Conservation (phyloP, 75 land plant species). For the Sequoia sempervirens region DNA sequence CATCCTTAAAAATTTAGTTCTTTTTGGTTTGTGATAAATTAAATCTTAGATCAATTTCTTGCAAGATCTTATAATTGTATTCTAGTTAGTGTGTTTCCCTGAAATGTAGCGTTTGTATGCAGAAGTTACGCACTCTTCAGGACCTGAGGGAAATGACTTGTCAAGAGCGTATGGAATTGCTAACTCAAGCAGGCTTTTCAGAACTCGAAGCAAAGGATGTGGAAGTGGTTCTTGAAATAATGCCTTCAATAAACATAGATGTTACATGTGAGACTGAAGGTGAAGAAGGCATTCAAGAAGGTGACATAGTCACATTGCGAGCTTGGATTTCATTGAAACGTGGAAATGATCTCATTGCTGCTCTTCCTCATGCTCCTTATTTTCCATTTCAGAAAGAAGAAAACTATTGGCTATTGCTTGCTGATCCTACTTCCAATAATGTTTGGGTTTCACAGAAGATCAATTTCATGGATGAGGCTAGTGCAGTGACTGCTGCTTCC, state of each 20-base stretch:
- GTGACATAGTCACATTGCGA: constrained; percentile 85
- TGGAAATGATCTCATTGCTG: constrained; percentile 68
- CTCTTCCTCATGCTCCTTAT: constrained; percentile 84
- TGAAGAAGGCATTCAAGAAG: constrained; percentile 95
- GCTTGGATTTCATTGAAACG: constrained; percentile 87
- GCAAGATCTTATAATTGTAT: neutral
- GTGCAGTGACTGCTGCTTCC: constrained; percentile 72
- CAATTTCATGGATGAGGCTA: constrained; percentile 82
- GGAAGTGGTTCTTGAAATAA: constrained; percentile 77
- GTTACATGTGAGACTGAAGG: constrained; percentile 96
- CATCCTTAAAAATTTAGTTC: neutral
- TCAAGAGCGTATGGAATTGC: constrained; percentile 65
- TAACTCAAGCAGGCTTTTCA: constrained; percentile 73
- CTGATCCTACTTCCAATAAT: constrained; percentile 63
- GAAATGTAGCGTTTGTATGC: constrained; percentile 11
- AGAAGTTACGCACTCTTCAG: constrained; percentile 82
- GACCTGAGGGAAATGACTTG: constrained; percentile 57
- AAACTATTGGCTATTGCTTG: constrained; percentile 81
- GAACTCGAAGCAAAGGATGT: constrained; percentile 58
- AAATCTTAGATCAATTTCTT: neutral
- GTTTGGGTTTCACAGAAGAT: constrained; percentile 90
- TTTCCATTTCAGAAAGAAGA: constrained; percentile 93
- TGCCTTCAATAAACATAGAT: constrained; percentile 70
- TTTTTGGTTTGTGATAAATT: neutral
- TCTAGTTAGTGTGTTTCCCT: neutral